A percentile compares a stretch with the other conserved stretches of the same genome.
Evolutionary conservation across 345 rosid genomes (phyloP).

Genomic region (Moricandia moricandioides): DNA sequence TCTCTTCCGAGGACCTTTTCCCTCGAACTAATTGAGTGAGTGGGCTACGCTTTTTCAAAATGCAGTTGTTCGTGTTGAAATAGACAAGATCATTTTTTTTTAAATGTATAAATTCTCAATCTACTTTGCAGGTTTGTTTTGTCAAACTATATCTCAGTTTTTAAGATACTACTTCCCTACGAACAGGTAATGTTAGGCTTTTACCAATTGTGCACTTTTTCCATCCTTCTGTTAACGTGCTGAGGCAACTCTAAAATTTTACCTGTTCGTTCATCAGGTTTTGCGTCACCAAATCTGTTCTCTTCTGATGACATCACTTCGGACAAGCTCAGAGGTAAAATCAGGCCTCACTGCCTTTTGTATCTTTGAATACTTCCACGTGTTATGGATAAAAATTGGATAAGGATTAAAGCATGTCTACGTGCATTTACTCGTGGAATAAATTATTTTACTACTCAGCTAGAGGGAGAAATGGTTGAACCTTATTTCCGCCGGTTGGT

Average conservation of each 20-base stretch:
- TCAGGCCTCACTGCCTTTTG: slow-evolving; percentile 13
- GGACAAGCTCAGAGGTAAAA: slow-evolving; percentile 84
- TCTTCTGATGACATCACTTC: slow-evolving; percentile 94
- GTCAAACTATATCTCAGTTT: slow-evolving; percentile 77
- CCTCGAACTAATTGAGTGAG: slow-evolving; percentile 95
- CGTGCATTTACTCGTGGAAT: slow-evolving; percentile 15
- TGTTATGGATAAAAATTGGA: slow-evolving; percentile 15
- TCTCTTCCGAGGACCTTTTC: slow-evolving; percentile 86
- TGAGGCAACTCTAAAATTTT: slow-evolving; percentile 32
- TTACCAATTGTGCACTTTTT: slow-evolving; percentile 8
- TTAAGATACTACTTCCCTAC: slow-evolving; percentile 67
- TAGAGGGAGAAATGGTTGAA: slow-evolving; percentile 95
- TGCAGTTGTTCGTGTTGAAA: slow-evolving; percentile 12
- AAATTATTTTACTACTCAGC: slow-evolving; percentile 46
- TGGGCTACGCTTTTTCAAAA: slow-evolving; percentile 24
- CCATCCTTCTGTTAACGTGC: slow-evolving; percentile 2
- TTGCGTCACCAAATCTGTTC: slow-evolving; percentile 95
- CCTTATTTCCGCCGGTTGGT: slow-evolving; percentile 95
- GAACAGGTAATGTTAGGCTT: slow-evolving; percentile 62
- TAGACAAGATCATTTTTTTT: slow-evolving; percentile 16
- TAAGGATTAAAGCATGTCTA: slow-evolving; percentile 9
- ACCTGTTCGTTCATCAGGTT: slow-evolving; percentile 54
- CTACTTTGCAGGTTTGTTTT: slow-evolving; percentile 70
- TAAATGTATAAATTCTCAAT: slow-evolving; percentile 20
- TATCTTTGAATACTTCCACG: slow-evolving; percentile 10